These are phyloP conservation scores for Cladosporium sp. DNA, from an alignment of 2,329 filamentous ascomycete genomes.

Conservation along the genomic window DNA sequence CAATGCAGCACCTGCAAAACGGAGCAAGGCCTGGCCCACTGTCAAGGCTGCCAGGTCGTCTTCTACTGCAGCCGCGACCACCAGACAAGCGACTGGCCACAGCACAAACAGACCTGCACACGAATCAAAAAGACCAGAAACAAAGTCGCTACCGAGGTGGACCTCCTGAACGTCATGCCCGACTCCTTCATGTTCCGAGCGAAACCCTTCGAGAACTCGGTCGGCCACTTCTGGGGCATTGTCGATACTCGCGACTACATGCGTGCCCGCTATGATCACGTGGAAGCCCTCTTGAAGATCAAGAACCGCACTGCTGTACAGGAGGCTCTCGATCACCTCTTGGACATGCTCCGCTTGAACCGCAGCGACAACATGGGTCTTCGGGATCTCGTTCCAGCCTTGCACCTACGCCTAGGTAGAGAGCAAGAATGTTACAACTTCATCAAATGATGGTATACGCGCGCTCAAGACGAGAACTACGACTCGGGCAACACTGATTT, in stretches of 20 bases:
- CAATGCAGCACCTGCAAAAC: conserved; percentile 1
- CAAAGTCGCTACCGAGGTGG: background rate
- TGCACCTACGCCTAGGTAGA: background rate
- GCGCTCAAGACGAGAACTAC: background rate
- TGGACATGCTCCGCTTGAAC: conserved; percentile 6
- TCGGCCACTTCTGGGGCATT: conserved; percentile 12
- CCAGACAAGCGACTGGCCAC: background rate
- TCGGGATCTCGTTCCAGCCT: background rate
- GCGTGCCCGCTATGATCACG: background rate
- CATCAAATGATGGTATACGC: background rate
- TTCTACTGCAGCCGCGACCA: conserved; percentile 5
- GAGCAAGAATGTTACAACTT: conserved; percentile 10
- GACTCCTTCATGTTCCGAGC: background rate
- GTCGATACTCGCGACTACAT: background rate
- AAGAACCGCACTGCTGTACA: background rate
- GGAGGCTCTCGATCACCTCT: background rate
- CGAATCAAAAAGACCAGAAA: background rate
- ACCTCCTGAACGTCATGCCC: background rate
- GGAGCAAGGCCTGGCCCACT: background rate
- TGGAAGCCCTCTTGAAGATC: background rate
- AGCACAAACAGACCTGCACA: background rate
- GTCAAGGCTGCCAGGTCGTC: background rate
- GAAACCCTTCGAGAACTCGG: conserved; percentile 1
- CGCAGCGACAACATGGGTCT: conserved; percentile 3
- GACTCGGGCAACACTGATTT: background rate